Conservation (phyloP, 2,329 filamentous ascomycete genomes). For the Talaromyces amestolkiae region DNA sequence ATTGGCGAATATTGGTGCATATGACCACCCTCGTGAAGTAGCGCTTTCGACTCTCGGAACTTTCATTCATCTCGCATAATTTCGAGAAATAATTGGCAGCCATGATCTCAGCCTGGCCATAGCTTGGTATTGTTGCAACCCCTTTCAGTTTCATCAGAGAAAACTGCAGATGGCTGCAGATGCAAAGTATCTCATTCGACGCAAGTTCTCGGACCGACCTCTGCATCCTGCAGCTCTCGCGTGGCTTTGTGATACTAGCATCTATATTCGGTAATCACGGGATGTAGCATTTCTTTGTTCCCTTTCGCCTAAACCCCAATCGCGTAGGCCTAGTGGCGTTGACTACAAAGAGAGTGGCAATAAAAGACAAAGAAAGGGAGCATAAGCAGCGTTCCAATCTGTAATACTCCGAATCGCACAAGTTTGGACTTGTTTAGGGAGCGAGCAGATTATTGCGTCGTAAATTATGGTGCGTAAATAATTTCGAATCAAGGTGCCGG, state of each 20-base stretch:
- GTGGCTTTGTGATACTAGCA: not conserved
- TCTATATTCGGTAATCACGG: not conserved
- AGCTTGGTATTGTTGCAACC: not conserved
- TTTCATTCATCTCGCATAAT: not conserved
- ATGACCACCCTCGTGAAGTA: not conserved
- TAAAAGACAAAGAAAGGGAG: conserved; percentile 3
- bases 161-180: not conserved
- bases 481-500: not conserved
- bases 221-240: not conserved
- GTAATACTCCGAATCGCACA: not conserved
- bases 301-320: not conserved
- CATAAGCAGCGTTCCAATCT: not conserved
- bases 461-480: not conserved
- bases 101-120: not conserved
- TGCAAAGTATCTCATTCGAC: not conserved
- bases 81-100: not conserved
- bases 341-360: conserved; percentile 4
- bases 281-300: conserved; percentile 7
- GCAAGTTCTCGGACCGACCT: not conserved
- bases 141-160: not conserved
- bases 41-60: not conserved
- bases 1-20: not conserved
- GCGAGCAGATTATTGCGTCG: not conserved
- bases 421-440: not conserved
- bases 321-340: not conserved